Conservation (phyloP, 2,329 filamentous ascomycete species). For the Colletotrichum karsti region DNA sequence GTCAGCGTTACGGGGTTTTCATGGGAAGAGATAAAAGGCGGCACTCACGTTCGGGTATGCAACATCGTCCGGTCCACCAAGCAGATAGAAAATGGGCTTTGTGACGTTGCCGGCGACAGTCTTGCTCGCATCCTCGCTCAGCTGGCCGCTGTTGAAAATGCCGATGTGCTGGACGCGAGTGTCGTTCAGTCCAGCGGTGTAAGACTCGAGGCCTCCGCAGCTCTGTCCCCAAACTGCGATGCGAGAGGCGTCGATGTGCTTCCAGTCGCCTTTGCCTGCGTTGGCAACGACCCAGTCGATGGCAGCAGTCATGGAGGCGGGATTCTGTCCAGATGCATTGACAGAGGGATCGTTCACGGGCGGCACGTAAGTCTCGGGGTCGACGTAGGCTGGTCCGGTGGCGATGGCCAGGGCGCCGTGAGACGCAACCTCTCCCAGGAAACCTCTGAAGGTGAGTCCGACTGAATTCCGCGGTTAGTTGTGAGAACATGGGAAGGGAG, state of each 20-base stretch:
- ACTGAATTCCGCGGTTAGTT: background rate
- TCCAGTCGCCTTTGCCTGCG: constrained; percentile 12
- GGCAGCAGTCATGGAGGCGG: constrained; percentile 6
- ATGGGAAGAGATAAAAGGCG: rapidly evolving
- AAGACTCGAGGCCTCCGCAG: constrained; percentile 14
- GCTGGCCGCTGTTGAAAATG: constrained; percentile 15
- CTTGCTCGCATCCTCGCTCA: background rate
- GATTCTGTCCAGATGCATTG: background rate
- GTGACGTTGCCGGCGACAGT: background rate
- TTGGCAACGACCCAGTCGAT: constrained; percentile 10
- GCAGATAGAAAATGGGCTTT: constrained; percentile 10
- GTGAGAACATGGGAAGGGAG: background rate
- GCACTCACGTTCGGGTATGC: background rate
- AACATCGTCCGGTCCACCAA: constrained; percentile 1
- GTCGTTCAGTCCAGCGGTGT: constrained; percentile 9
- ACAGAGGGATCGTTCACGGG: background rate
- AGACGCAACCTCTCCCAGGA: background rate
- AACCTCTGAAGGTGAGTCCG: constrained; percentile 1
- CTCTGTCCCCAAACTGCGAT: constrained; percentile 18
- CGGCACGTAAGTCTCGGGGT: background rate
- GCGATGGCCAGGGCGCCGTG: constrained; percentile 1
- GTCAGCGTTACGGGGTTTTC: background rate
- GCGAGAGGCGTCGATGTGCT: constrained; percentile 14
- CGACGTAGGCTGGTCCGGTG: background rate
- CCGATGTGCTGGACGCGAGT: background rate